These are phyloP conservation scores for Sporothrix globosa DNA, from an alignment of 2,329 filamentous ascomycete genomes.

Conservation along the genomic window DNA sequence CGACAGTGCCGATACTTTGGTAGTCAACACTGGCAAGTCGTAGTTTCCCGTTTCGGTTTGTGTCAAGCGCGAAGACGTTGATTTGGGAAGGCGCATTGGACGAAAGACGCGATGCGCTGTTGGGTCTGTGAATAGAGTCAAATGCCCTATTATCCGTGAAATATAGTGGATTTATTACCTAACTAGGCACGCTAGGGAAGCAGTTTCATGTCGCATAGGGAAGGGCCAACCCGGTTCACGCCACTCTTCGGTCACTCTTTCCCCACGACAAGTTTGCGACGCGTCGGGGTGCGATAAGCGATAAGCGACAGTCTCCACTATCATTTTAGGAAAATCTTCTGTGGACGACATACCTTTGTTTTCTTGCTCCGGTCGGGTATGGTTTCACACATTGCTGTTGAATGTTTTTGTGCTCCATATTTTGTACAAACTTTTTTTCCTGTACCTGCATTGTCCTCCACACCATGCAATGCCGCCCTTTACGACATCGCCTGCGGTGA, in stretches of 20 bases:
- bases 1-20: neutral
- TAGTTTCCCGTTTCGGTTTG: neutral
- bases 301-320: slow-evolving; percentile 27
- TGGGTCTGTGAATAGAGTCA: neutral
- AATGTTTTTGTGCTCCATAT: neutral
- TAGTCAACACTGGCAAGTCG: neutral
- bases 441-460: too few species aligned
- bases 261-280: slow-evolving; percentile 22
- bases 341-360: neutral
- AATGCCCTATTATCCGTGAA: neutral
- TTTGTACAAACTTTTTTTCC: neutral
- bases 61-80: neutral
- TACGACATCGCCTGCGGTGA: slow-evolving; percentile 26
- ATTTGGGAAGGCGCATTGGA: slow-evolving; percentile 15
- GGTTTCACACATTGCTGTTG: neutral
- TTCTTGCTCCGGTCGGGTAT: neutral
- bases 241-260: slow-evolving; percentile 2
- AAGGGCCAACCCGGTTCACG: neutral
- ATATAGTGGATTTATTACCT: slow-evolving; percentile 1
- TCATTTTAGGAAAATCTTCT: slow-evolving; percentile 23
- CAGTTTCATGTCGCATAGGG: too few species aligned
- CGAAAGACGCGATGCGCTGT: slow-evolving; percentile 19
- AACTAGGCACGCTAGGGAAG: neutral
- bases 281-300: slow-evolving; percentile 27
- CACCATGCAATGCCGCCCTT: slow-evolving; percentile 29